Evolutionary conservation across 306 rosid species (phyloP), one percentile per base, ranked within the genome.

Genomic region (Fagus crenata): DNA sequence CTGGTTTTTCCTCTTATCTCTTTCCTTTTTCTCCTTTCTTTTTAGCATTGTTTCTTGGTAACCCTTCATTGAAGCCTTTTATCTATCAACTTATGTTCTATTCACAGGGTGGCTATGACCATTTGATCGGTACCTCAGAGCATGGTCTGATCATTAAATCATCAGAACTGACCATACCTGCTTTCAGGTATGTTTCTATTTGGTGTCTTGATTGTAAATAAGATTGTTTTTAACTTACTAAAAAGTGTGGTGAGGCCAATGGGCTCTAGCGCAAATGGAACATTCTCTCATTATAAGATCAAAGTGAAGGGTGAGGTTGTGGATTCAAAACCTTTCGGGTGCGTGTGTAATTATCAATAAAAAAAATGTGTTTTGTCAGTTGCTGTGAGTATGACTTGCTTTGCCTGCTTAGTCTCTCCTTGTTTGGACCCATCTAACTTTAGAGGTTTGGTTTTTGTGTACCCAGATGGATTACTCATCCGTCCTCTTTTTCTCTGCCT

Each of bases 61-160:
- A 51, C 56, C 72, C 39, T 83, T 63, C 49, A n/a, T 4, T 35
- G 54, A 28, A 35, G 59, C 49, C 53, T 40, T 61, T 79, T 67
- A 60, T 74, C 81, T 43, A 12, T 70, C 58, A 73, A 31, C 69
- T 67, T 54, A 53, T 80, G 28, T 78, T 72, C 64, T 75, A 54
- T 65, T 73, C 75, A 32, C 88, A 95, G 99, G 97, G 93, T 78
- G 99, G 99, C 82, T 94, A 92, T 81, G 97, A 94, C 84, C 87
- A 84, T 84, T 76, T 86, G 81, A 88, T 95, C 18, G 97, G 99
- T 54, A 95, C 99, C 81, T 95, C 99, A n/a, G 99, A 95, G 90
- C 97, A 87, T 17, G 99, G 97, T 71, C 89, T 67, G 68, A 77
- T 86, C 78, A 77, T 88, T 18, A 90, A 80, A 71, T 90, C 97